Evolutionary conservation across 169 alveolate genomes (phyloP).

Genomic region (Toxoplasma gondii): DNA sequence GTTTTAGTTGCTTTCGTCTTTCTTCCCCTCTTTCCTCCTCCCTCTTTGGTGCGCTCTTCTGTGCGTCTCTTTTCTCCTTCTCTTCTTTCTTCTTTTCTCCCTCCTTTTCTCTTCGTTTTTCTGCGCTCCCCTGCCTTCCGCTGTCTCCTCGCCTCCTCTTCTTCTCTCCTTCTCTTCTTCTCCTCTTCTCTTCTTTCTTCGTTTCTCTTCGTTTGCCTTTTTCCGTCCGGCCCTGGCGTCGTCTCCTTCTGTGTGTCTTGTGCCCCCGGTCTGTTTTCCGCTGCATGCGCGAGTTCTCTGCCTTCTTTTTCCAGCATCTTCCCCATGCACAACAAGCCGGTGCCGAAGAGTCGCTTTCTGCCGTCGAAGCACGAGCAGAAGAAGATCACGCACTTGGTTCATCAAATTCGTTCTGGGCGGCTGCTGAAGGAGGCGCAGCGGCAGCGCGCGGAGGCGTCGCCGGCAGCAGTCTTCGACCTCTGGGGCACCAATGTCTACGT

Average conservation of each 20-base stretch:
- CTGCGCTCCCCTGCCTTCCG: not conserved
- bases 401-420: constrained; percentile 51
- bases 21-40: not conserved
- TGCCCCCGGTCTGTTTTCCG: not conserved
- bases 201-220: too few species aligned
- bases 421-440: constrained; percentile 9
- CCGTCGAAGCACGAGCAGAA: constrained; percentile 45
- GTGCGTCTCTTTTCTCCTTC: too few species aligned
- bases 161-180: too few species aligned
- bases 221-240: too few species aligned
- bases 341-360: constrained; percentile 42
- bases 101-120: not conserved
- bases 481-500: constrained; percentile 80
- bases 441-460: constrained; percentile 43
- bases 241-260: too few species aligned
- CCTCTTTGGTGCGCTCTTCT: too few species aligned
- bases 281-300: not conserved
- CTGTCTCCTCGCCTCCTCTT: not conserved
- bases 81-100: not conserved
- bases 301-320: constrained; percentile 45
- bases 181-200: too few species aligned
- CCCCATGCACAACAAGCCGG: constrained; percentile 47
- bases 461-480: constrained; percentile 80
- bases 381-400: constrained; percentile 20
- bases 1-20: not conserved